Evolutionary conservation across 1,284 basidiomycete genomes (phyloP).

Genomic region (Fomitopsis pinicola): DNA sequence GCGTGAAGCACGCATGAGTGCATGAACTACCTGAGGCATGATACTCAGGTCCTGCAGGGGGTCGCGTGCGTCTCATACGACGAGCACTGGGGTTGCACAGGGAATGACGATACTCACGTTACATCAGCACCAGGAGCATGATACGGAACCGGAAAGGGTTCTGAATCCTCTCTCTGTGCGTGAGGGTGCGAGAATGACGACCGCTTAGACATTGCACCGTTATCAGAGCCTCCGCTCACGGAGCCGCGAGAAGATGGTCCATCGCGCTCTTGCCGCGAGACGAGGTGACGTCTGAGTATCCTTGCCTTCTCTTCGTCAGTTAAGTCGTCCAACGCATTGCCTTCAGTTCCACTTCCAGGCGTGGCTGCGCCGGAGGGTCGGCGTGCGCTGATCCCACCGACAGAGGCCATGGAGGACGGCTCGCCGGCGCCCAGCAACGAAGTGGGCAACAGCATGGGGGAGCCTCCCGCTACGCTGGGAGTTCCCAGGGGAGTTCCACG

Average conservation of each 20-base stretch:
- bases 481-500: conserved; percentile 32
- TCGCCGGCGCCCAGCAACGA: conserved; percentile 12
- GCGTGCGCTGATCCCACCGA: conserved; percentile 29
- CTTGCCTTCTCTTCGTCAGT: conserved; percentile 81
- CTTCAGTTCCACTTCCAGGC: conserved; percentile 27
- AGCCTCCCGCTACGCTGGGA: conserved; percentile 19
- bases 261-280: conserved; percentile 65
- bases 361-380: conserved; percentile 22
- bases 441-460: conserved; percentile 7
- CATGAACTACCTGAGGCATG: no score
- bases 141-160: conserved; percentile 81
- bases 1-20: no score
- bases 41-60: neutral
- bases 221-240: conserved; percentile 24
- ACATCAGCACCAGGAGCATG: conserved; percentile 84
- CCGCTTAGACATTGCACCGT: conserved; percentile 24
- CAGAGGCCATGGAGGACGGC: conserved; percentile 19
- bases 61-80: neutral
- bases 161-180: conserved; percentile 43
- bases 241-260: conserved; percentile 19
- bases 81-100: neutral
- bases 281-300: conserved; percentile 77
- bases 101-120: conserved; percentile 59
- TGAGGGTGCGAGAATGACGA: conserved; percentile 32
- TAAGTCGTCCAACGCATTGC: conserved; percentile 45